Evolutionary conservation across 495 filamentous ascomycete genomes (phyloP).

Genomic region (Xylaria telfairii): DNA sequence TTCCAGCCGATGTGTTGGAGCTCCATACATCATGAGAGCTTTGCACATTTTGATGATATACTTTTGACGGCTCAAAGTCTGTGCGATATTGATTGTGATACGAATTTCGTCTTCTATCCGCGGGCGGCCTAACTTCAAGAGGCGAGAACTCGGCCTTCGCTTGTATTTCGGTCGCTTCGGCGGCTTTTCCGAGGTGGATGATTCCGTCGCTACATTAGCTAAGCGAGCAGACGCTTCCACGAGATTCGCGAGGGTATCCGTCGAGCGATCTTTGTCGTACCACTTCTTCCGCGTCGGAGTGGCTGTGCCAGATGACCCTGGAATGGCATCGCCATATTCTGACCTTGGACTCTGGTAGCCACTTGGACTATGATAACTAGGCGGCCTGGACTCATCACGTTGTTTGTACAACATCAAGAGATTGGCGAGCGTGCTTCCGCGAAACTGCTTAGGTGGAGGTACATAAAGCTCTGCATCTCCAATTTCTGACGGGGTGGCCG

Average conservation of each 20-base stretch:
- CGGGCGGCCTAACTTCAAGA: slow-evolving; percentile 48
- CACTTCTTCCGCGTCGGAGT: slow-evolving; percentile 59
- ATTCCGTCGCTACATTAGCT: slow-evolving; percentile 47
- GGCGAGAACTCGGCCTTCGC: slow-evolving; percentile 43
- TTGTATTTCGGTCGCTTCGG: slow-evolving; percentile 50
- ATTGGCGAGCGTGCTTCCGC: slow-evolving; percentile 76
- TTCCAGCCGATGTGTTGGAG: slow-evolving; percentile 78
- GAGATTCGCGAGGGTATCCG: slow-evolving; percentile 58
- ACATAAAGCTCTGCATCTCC: slow-evolving; percentile 68
- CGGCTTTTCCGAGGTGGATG: slow-evolving; percentile 30
- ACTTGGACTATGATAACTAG: slow-evolving; percentile 29
- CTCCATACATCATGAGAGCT: slow-evolving; percentile 84
- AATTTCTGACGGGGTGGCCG: slow-evolving; percentile 65
- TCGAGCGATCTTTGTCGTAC: slow-evolving; percentile 61
- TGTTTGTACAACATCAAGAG: slow-evolving; percentile 76
- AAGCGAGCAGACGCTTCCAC: slow-evolving; percentile 63
- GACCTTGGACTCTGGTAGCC: slow-evolving; percentile 30
- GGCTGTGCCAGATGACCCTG: slow-evolving; percentile 55
- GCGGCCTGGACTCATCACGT: slow-evolving; percentile 34
- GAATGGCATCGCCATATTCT: slow-evolving; percentile 37
- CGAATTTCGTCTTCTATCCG: slow-evolving; percentile 69
- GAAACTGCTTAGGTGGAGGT: slow-evolving; percentile 71
- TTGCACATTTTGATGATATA: slow-evolving; percentile 87
- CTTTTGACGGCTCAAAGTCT: slow-evolving; percentile 77
- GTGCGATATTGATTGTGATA: slow-evolving; percentile 90